phyloP scores from a whole-genome alignment of 2,329 filamentous ascomycete species.

The Fusarium algeriense region DNA sequence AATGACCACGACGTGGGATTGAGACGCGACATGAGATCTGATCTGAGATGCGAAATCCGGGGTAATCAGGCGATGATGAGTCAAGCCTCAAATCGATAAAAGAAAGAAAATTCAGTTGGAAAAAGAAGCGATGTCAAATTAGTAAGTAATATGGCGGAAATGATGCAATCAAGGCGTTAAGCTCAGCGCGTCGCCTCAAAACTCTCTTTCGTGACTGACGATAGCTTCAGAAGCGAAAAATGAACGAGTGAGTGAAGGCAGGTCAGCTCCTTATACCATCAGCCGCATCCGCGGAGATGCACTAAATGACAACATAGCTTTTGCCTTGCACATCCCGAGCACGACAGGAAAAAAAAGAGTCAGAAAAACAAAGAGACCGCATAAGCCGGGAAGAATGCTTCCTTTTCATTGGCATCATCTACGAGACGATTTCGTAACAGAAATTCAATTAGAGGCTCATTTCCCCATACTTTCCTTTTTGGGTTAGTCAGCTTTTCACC shows the following conservation, averaged over 20 bases:
- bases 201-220: not conserved
- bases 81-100: too few species aligned
- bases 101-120: not conserved
- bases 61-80: constrained; percentile 8
- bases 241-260: not conserved
- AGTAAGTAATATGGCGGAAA: not conserved
- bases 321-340: not conserved
- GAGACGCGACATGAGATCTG: constrained; percentile 29
- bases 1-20: constrained; percentile 64
- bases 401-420: constrained; percentile 40
- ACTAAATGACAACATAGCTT: not conserved
- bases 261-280: constrained; percentile 17
- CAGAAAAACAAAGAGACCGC: not conserved
- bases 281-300: constrained; percentile 45
- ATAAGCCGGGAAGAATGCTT: not conserved
- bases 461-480: constrained; percentile 2
- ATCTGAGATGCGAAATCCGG: constrained; percentile 1
- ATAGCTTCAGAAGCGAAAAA: constrained; percentile 6
- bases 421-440: constrained; percentile 45
- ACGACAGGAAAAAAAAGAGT: not conserved
- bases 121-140: not conserved
- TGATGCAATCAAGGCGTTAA: not conserved
- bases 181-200: not conserved
- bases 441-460: constrained; percentile 36
- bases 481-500: not conserved